Conservation (phyloP, 2,329 filamentous ascomycete genomes). For the Neofusicoccum parvum region DNA sequence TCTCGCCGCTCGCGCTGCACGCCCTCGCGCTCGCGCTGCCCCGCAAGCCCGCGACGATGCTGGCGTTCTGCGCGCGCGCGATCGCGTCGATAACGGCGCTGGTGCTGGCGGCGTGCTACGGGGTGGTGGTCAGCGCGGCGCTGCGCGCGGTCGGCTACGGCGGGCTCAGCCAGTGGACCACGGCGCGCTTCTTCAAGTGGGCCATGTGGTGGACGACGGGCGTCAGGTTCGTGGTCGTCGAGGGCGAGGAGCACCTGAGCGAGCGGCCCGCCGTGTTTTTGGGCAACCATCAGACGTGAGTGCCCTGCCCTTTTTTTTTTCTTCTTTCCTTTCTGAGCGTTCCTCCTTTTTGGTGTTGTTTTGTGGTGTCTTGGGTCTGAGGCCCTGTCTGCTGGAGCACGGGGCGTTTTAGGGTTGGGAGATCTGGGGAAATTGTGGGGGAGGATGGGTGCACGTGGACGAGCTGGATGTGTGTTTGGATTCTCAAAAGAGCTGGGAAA, state of each 20-base stretch:
- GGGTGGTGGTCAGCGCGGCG: slow-evolving; percentile 71
- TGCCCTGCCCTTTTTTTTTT: slow-evolving; percentile 16
- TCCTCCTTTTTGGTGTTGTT: not conserved
- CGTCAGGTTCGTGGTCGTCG: slow-evolving; percentile 73
- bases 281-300: slow-evolving; percentile 84
- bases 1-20: slow-evolving; percentile 18
- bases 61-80: slow-evolving; percentile 67
- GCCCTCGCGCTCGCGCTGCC: not conserved
- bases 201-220: slow-evolving; percentile 75
- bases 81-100: slow-evolving; percentile 46
- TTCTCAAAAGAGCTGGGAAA: too few relatives aligned
- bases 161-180: slow-evolving; percentile 82
- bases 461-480: too few relatives aligned
- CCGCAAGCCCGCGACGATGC: slow-evolving; percentile 22
- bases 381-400: not conserved
- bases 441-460: not conserved
- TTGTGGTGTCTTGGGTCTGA: too few relatives aligned
- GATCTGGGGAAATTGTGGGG: slow-evolving; percentile 8
- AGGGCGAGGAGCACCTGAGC: slow-evolving; percentile 39
- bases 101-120: slow-evolving; percentile 63
- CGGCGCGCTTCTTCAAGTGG: slow-evolving; percentile 77
- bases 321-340: not conserved
- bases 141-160: slow-evolving; percentile 72
- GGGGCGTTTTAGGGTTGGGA: slow-evolving; percentile 12
- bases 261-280: slow-evolving; percentile 83